phyloP scores from a whole-genome alignment of 2,329 filamentous ascomycete species.

The Neurospora crassa region DNA sequence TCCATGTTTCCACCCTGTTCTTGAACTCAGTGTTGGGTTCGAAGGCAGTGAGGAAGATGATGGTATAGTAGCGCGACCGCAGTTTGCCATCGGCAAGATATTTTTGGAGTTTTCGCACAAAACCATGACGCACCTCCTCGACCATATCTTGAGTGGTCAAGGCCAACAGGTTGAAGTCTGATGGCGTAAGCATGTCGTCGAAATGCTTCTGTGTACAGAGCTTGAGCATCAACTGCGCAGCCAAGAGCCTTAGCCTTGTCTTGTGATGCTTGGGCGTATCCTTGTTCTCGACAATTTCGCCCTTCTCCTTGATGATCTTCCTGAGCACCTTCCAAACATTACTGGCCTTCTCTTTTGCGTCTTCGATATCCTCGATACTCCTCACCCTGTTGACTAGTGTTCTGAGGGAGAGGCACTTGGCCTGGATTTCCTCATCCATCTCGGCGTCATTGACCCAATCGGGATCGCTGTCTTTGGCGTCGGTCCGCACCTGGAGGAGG shows the following conservation, averaged over 20 bases:
- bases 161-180: slow-evolving; percentile 73
- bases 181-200: slow-evolving; percentile 63
- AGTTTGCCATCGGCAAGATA: slow-evolving; percentile 69
- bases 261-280: slow-evolving; percentile 71
- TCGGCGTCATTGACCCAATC: slow-evolving; percentile 59
- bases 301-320: slow-evolving; percentile 62
- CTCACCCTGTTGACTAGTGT: slow-evolving; percentile 80
- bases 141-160: slow-evolving; percentile 72
- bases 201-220: slow-evolving; percentile 68
- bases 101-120: slow-evolving; percentile 82
- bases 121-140: slow-evolving; percentile 63
- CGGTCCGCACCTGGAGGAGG: slow-evolving; percentile 58
- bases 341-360: slow-evolving; percentile 49
- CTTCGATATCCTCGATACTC: slow-evolving; percentile 40
- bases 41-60: slow-evolving; percentile 84
- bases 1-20: slow-evolving; percentile 74
- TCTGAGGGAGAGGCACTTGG: slow-evolving; percentile 76
- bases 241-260: slow-evolving; percentile 70
- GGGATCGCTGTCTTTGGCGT: slow-evolving; percentile 46
- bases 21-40: slow-evolving; percentile 71
- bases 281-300: slow-evolving; percentile 67
- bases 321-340: slow-evolving; percentile 73
- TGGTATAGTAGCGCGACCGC: slow-evolving; percentile 71
- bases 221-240: slow-evolving; percentile 74
- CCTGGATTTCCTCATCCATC: slow-evolving; percentile 70